phyloP scores from a whole-genome alignment of 2,329 filamentous ascomycete genomes.

The Cyphellophora attinorum region DNA sequence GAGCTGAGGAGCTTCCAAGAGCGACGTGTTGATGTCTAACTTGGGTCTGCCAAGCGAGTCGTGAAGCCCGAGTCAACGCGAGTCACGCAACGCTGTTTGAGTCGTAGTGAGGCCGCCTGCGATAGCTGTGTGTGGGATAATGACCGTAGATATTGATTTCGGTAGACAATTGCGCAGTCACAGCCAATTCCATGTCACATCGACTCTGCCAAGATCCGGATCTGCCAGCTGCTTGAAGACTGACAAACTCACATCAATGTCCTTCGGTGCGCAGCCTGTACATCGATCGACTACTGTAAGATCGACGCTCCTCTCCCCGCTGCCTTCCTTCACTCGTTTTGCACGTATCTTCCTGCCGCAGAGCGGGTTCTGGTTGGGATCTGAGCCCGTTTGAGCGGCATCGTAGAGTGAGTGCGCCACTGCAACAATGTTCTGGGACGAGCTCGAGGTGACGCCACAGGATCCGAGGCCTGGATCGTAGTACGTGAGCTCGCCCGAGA shows the following conservation, averaged over 20 bases:
- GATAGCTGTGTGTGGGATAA: too few species aligned
- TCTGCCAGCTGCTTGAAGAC: slow-evolving; percentile 40
- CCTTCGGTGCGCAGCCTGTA: slow-evolving; percentile 36
- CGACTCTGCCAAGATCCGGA: slow-evolving; percentile 36
- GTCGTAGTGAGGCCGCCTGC: too few species aligned
- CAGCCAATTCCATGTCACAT: slow-evolving; percentile 43
- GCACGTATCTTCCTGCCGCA: slow-evolving; percentile 61
- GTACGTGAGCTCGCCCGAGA: slow-evolving; percentile 59
- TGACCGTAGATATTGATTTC: too few species aligned
- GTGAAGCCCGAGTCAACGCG: too few species aligned
- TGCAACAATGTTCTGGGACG: slow-evolving; percentile 53
- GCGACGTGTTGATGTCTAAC: too few species aligned
- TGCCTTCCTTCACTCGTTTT: slow-evolving; percentile 30
- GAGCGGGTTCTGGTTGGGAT: slow-evolving; percentile 56
- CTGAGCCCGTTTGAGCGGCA: slow-evolving; percentile 38
- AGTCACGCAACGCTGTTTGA: too few species aligned
- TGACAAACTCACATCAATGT: slow-evolving; percentile 40
- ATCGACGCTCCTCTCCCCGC: slow-evolving; percentile 44
- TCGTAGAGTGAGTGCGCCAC: slow-evolving; percentile 62
- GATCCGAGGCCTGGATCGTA: slow-evolving; percentile 59
- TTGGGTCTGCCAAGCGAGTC: too few species aligned
- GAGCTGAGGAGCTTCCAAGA: too few species aligned
- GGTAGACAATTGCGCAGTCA: too few species aligned
- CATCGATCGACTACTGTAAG: slow-evolving; percentile 63
- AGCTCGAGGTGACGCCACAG: slow-evolving; percentile 51